Evolutionary conservation across 352 stramenopile species (phyloP), one percentile per base, ranked within the genome.

Genomic region (Globisporangium camurandrum): DNA sequence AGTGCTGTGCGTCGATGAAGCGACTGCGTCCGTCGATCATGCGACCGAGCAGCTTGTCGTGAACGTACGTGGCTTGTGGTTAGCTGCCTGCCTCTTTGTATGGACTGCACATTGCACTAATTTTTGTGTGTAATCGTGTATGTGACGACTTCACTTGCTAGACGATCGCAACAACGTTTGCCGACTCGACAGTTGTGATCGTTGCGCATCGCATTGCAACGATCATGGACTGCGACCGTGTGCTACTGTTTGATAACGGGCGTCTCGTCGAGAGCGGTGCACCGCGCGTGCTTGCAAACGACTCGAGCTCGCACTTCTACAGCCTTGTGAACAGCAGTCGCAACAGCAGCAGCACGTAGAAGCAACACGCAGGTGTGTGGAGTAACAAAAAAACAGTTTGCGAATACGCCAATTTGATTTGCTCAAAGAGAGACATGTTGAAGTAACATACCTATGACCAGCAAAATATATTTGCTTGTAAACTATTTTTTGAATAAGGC

Each of bases 141-240:
- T 16, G 30, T 34, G 30, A 34, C 30, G 8, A 34, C 14, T 12
- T 16, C 1, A n/a, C 7, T 28, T 20, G 4, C 4, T 59, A 95
- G 64, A 94, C 79, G 17, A 94, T 99, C 47, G 66, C 90, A 14
- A 64, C 88, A 14, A 90, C 97, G 40, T 99, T 99, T 67, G 60
- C 63, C 7, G 69, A 79, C 11, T 91, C 88, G 2, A 99, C 97
- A 4, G 82, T 98, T 12, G 60, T 99, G 8, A 98, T 96, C 0
- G 97, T 99, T 34, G 96, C 97, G 14, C 97, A 99, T 69, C 78
- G 97, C 14, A 71, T 99, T 2, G 79, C 97, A 49, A 98, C 93
- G 1, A 98, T 99, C 52, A 84, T 97, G 62, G 73, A 97, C 39
- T 97, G 88, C 56, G 92, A 99, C 54, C 74, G 74, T 19, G 78